A percentile compares a stretch with the other conserved stretches of the same genome.
Evolutionary conservation across 2,329 filamentous ascomycete genomes (phyloP).

Genomic region (Plenodomus lindquistii): DNA sequence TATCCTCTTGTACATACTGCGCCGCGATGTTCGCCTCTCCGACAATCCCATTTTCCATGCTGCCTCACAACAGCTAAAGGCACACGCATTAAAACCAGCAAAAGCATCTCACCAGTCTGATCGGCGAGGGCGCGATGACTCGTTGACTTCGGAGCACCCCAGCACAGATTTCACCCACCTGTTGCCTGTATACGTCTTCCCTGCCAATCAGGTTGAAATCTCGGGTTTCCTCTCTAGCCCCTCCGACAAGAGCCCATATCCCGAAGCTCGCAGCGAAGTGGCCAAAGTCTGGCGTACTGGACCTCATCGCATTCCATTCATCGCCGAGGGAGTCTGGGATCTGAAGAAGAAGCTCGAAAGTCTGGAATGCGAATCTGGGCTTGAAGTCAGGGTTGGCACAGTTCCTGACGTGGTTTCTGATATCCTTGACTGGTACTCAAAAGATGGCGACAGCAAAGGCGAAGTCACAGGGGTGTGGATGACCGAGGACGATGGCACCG

Average conservation of each 20-base stretch:
- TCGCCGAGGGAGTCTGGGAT: conserved; percentile 74
- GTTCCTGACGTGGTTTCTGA: conserved; percentile 61
- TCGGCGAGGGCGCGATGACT: conserved; percentile 45
- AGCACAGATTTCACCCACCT: conserved; percentile 55
- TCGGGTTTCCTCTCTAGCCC: conserved; percentile 67
- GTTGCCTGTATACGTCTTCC: conserved; percentile 68
- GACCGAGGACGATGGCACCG: conserved; percentile 69
- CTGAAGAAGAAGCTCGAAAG: conserved; percentile 65
- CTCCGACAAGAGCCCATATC: conserved; percentile 61
- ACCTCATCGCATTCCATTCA: conserved; percentile 70
- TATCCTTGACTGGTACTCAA: conserved; percentile 56
- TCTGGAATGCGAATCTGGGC: conserved; percentile 57
- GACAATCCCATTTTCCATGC: conserved; percentile 76
- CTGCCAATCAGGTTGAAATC: conserved; percentile 72
- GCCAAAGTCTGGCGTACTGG: conserved; percentile 75
- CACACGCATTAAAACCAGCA: conserved; percentile 5
- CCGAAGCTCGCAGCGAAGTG: conserved; percentile 67
- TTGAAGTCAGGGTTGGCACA: conserved; percentile 67
- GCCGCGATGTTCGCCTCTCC: conserved; percentile 71
- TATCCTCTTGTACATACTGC: conserved; percentile 71
- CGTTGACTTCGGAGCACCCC: conserved; percentile 25
- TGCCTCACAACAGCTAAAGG: conserved; percentile 39
- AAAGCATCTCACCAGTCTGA: conserved; percentile 12
- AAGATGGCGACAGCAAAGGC: conserved; percentile 31
- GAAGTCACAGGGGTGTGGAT: conserved; percentile 72